Evolutionary conservation across 2,329 filamentous ascomycete species (phyloP).

Genomic region (Penicillium verrucosum): DNA sequence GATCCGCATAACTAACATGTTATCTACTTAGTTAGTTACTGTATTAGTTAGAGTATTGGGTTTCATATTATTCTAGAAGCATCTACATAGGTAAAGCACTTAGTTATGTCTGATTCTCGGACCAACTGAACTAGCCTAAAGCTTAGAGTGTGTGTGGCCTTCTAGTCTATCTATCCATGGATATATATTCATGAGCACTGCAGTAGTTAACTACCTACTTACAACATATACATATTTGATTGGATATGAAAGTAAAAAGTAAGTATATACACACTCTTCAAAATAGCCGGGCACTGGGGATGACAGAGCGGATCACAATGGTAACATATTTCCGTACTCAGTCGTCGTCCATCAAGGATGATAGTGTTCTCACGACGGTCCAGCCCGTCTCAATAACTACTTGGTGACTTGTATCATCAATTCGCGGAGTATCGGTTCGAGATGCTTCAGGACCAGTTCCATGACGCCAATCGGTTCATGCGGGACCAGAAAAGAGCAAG

Average conservation of each 20-base stretch:
- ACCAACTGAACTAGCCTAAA: background rate
- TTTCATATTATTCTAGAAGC: background rate
- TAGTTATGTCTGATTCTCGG: background rate
- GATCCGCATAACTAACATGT: background rate
- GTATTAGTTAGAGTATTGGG: background rate
- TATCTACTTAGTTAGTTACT: background rate
- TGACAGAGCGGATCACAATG: constrained; percentile 59
- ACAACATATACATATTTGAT: too few species aligned
- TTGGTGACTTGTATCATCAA: constrained; percentile 55
- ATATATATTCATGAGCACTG: background rate
- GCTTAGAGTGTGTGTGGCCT: background rate
- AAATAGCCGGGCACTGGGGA: constrained; percentile 46
- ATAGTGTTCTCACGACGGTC: constrained; percentile 56
- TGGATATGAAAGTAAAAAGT: too few species aligned
- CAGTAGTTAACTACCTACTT: too few species aligned
- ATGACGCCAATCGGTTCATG: constrained; percentile 13
- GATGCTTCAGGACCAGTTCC: constrained; percentile 56
- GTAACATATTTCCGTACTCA: constrained; percentile 62
- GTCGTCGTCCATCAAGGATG: constrained; percentile 53
- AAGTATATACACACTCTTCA: too few species aligned
- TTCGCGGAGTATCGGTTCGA: constrained; percentile 59
- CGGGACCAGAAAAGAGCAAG: background rate
- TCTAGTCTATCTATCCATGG: too few species aligned
- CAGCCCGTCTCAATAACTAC: constrained; percentile 51
- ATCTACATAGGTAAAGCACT: background rate